Evolutionary conservation across 108 stramenopile species (phyloP), one percentile per base, ranked within the genome.

Genomic region (Ochromonas danica): DNA sequence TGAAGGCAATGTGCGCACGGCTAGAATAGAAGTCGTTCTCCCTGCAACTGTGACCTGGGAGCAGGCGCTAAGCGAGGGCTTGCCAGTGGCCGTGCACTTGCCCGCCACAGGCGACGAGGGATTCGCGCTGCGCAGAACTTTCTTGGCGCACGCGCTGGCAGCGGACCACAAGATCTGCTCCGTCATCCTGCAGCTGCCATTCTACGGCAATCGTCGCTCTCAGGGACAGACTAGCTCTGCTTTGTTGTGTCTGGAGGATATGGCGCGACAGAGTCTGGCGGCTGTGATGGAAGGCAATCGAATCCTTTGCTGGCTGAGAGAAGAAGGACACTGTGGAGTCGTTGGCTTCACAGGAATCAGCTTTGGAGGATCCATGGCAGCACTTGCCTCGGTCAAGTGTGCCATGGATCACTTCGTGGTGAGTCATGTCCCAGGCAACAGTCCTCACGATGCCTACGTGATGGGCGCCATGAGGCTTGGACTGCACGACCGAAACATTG

Each of bases 41-140:
- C n/a, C n/a, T n/a, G n/a, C n/a, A n/a, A n/a, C n/a, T n/a, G n/a
- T n/a, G n/a, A n/a, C n/a, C n/a, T n/a, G n/a, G n/a, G n/a, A n/a
- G n/a, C n/a, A n/a, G n/a, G n/a, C n/a, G n/a, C n/a, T n/a, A n/a
- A n/a, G n/a, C n/a, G n/a, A n/a, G n/a, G n/a, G n/a, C n/a, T n/a
- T n/a, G n/a, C n/a, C n/a, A n/a, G n/a, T n/a, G n/a, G n/a, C n/a
- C n/a, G n/a, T n/a, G n/a, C 51, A 57, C 17, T 22, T 57, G 10
- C 51, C 51, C 51, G 51, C 51, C 51, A 57, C 51, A 17, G 51
- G 51, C 51, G 51, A 57, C 22, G 51, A 57, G 51, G 51, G 51
- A 22, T 57, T 57, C 22, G 51, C 51, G 17, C 17, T 57, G 51
- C 51, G 51, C 51, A 10, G 51, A 57, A 17, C 10, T 22, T 22